Base-by-base conservation (phyloP, 768 basidiomycete species). In the Pilatotrama ljubarskyi region DNA sequence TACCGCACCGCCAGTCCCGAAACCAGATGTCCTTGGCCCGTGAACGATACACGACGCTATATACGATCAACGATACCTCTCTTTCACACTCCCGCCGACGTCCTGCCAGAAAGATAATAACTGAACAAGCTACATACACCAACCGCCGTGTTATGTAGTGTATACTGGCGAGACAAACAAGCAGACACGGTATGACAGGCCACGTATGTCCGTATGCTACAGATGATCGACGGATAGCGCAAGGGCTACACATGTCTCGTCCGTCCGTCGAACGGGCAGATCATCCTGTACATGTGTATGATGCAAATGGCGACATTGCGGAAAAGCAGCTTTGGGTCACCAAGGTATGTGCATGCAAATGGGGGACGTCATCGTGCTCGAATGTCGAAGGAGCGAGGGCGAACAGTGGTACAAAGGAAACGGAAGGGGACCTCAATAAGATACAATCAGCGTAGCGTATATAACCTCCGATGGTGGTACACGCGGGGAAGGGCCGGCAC, bases 371-470 rank as follows among this genome's bases (percentile, higher is more conserved):
- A 14, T 14, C 5, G 14, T 40, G 38, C 38, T 40, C 38, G 38
- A 40, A 5, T 6, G 29, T 32, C 29, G 29, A 10, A 32, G 29
- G 29, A 10, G 10, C 4, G 5, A 38, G 49, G 18, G 8, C 20
- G 10, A 17, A 29, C 5, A 35, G 17, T 36, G 49, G 18, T 10
- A 36, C 7, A 29, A 22, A 5, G 18, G 37, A 15, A 32, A 32
- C 10, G 29, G 29, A 44, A 43, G 3, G 6, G 14, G 20, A 46
- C n/a, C 18, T 37, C 18, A 57, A 57, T 57, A 57, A 49, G 55
- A 57, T 57, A 57, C 41, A 57, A 32, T 5, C 55, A 57, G 18
- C 22, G 55, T 57, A 57, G 49, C 47, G 55, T 57, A 57, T 37
- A 25, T 46, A 32, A 32, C n/a, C 48, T 25, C 25, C 46, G 38